Evolutionary conservation across 768 basidiomycete genomes (phyloP), one percentile per base, ranked within the genome.

Genomic region (Rhizopogon salebrosus): DNA sequence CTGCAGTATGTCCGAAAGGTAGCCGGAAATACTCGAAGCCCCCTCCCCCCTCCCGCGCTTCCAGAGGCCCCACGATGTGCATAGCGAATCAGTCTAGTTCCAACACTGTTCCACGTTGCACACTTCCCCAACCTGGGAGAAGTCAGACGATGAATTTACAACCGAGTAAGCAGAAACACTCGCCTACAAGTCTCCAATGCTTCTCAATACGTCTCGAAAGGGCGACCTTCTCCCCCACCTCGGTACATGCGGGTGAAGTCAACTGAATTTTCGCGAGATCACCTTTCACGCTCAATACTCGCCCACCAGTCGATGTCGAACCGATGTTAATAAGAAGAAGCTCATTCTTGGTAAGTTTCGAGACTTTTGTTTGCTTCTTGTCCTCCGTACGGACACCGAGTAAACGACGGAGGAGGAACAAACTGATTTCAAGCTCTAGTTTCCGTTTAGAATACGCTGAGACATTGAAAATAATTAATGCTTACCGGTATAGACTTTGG

Each of bases 341-440:
- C 72, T 97, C 95, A 70, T 87, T 88, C 73, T 95, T 95, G 54
- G 83, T 79, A 41, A 97, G 80, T 70, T 97, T 97, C 49, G 90
- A 78, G 22, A 92, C 91, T 71, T 94, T 99, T 20, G 97, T 97
- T 68, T 95, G 92, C 70, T 98, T 99, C 77, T 95, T 97, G 75
- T 98, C 97, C 70, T 98, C 95, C 22, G 94, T 93, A 71, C 95
- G 94, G 57, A 99, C 97, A 67, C 97, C 95, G n/a, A 98, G 82
- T 50, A 98, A 74, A 54, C 97, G 85, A 55, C 97, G 90, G 31
- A 99, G 87, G 29, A 98, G 76, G 86, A 98, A 99, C 60, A 95
- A 77, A 61, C 84, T 89, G 66, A 95, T 93, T 70, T 95, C 92
- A 51, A 95, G 78, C 70, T 95, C 93, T 92, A 54, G 48, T 34